phyloP scores from a whole-genome alignment of 345 rosid genomes.

The Zanthoxylum bungeanum region DNA sequence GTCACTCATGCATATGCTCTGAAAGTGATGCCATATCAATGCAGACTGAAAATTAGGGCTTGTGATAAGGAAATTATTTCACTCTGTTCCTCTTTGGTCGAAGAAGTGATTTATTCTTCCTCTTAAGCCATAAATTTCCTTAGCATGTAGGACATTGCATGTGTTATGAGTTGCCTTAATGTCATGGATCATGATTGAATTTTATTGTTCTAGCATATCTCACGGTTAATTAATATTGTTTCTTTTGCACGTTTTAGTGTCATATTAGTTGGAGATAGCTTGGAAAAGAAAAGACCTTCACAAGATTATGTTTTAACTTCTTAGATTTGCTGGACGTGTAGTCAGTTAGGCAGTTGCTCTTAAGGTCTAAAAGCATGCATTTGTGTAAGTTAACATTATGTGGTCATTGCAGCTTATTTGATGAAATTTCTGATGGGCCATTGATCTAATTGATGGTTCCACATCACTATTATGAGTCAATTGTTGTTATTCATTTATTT shows the following conservation, averaged over 20 bases:
- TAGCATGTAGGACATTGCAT: neutral
- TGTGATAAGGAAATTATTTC: neutral
- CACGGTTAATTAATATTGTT: neutral
- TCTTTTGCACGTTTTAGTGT: neutral
- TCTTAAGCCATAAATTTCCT: neutral
- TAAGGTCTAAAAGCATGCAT: neutral
- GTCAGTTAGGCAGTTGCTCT: neutral
- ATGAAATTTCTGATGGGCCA: neutral
- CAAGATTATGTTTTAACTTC: neutral
- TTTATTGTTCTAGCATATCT: neutral
- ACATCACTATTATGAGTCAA: neutral
- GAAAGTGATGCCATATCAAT: neutral
- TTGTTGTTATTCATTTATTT: neutral
- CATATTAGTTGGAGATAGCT: neutral
- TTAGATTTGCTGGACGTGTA: neutral
- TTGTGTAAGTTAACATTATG: neutral
- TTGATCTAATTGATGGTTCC: neutral
- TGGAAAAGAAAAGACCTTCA: conserved; percentile 1
- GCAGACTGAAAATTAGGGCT: neutral
- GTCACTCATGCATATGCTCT: neutral
- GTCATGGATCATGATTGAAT: neutral
- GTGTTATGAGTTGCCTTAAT: neutral
- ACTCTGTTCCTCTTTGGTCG: neutral
- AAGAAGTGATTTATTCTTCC: neutral
- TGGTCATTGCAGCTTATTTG: conserved; percentile 9